Base-by-base conservation (phyloP, 345 rosid genomes). In the Conringia planisiliqua region DNA sequence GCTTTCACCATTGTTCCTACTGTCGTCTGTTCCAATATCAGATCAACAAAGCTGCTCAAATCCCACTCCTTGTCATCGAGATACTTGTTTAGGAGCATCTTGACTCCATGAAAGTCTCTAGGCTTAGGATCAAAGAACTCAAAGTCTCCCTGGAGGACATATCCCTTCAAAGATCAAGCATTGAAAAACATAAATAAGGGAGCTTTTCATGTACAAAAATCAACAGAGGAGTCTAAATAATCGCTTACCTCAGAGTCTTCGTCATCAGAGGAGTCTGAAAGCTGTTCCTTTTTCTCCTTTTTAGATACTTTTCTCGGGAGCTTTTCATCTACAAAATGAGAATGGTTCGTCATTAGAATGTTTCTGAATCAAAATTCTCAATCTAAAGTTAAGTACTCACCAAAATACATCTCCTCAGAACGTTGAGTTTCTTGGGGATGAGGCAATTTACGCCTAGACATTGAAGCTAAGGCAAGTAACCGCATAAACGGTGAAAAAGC, bases 1-100 rank as follows among this genome's bases (percentile, higher is more conserved):
- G 88, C 80, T 85, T 95, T 95, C 44, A 92, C 91, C 17, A 92
- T 94, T 3, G 98, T 89, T 55, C 98, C 99, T n/a, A 95, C 97
- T 0, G 96, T 85, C 3, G 91, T 80, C 73, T 95, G 98, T 46
- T 72, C 92, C 86, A 89, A 58, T 62, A 95, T 87, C 82, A 92
- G 62, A 83, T 90, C 98, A 36, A 89, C 92, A 73, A 92, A 95
- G 33, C 91, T 89, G 71, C 90, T 92, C 85, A 92, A 85, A 80
- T 90, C 93, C 99, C 99, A 95, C 66, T 86, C 80, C 74, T 75
- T 71, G 42, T 86, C 82, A 80, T 86, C 97, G 29, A 90, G 92
- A 81, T 86, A 92, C 68, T 81, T 79, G 39, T 81, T 92, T 43
- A 92, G 72, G 68, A 92, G 81, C 5, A 81, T 78, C 86, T 88